These are phyloP conservation scores for Shiraia sp. DNA, from an alignment of 2,329 filamentous ascomycete genomes.

Conservation along the genomic window DNA sequence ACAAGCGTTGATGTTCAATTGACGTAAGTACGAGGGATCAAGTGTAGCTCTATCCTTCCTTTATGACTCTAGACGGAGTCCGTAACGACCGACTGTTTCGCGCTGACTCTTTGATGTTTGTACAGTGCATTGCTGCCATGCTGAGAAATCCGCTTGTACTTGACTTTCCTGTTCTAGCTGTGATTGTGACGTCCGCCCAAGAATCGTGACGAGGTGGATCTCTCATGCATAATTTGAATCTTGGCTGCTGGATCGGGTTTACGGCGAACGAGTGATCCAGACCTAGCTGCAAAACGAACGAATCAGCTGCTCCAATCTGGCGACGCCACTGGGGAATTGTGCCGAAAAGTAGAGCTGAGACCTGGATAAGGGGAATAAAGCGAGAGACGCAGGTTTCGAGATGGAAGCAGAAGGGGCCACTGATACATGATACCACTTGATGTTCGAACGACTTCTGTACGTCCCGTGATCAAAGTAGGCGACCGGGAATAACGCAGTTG, in stretches of 20 bases:
- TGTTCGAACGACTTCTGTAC: too few relatives aligned
- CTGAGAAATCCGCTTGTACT: slow-evolving; percentile 18
- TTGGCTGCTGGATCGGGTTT: slow-evolving; percentile 27
- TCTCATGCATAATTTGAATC: slow-evolving; percentile 23
- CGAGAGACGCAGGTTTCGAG: too few relatives aligned
- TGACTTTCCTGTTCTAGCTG: slow-evolving; percentile 6
- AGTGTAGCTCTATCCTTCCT: too few relatives aligned
- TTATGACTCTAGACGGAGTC: slow-evolving; percentile 6
- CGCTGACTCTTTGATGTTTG: slow-evolving; percentile 1
- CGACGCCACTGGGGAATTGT: background rate
- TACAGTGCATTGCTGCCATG: background rate
- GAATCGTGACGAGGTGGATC: slow-evolving; percentile 19
- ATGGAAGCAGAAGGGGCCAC: too few relatives aligned
- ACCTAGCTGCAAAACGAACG: slow-evolving; percentile 4
- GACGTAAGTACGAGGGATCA: too few relatives aligned
- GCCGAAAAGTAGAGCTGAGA: too few relatives aligned
- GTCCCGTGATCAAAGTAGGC: too few relatives aligned
- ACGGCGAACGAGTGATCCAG: slow-evolving; percentile 3
- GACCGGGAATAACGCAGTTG: too few relatives aligned
- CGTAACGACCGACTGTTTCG: slow-evolving; percentile 12
- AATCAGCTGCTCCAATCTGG: slow-evolving; percentile 7
- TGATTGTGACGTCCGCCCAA: slow-evolving; percentile 23
- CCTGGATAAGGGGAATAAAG: too few relatives aligned
- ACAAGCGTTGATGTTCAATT: too few relatives aligned
- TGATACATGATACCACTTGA: too few relatives aligned